Evolutionary conservation across 768 basidiomycete genomes (phyloP).

Genomic region (Boletus insuetus): DNA sequence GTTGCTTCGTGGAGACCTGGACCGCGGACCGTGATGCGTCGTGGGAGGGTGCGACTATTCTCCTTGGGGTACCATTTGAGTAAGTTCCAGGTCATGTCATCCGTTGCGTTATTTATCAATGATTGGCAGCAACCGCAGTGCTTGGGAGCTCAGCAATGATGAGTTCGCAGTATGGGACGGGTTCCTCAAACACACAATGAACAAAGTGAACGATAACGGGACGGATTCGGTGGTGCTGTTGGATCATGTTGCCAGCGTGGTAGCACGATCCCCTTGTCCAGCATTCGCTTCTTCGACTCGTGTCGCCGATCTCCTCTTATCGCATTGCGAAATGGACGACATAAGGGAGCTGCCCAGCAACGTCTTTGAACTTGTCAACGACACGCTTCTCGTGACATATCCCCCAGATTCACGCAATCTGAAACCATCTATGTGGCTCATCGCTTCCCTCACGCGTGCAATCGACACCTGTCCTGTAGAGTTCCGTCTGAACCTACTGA

Average conservation of each 20-base stretch:
- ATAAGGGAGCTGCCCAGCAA: conserved; percentile 50
- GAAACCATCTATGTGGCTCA: conserved; percentile 59
- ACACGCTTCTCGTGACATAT: conserved; percentile 59
- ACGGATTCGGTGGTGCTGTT: conserved; percentile 51
- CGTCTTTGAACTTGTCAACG: conserved; percentile 59
- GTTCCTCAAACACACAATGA: conserved; percentile 49
- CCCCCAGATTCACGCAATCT: conserved; percentile 58
- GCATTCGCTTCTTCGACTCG: conserved; percentile 45
- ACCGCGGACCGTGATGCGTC: conserved; percentile 38
- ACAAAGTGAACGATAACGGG: conserved; percentile 60
- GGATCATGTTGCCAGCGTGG: conserved; percentile 50
- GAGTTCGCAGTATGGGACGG: conserved; percentile 61
- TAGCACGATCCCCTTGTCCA: conserved; percentile 41
- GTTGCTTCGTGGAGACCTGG: conserved; percentile 56
- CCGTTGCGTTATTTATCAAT: conserved; percentile 4
- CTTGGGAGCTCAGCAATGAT: conserved; percentile 53
- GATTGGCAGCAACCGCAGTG: conserved; percentile 34
- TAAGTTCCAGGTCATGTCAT: conserved; percentile 33
- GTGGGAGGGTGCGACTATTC: conserved; percentile 54
- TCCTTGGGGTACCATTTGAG: conserved; percentile 64
- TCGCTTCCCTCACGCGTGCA: conserved; percentile 50
- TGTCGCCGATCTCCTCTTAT: conserved; percentile 60
- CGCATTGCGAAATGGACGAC: conserved; percentile 49
- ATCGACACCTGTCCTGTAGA: conserved; percentile 57
- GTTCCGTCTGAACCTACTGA: conserved; percentile 44